Evolutionary conservation across 192 early-diverging fungal species (phyloP).

Genomic region (Gonapodya sp.): DNA sequence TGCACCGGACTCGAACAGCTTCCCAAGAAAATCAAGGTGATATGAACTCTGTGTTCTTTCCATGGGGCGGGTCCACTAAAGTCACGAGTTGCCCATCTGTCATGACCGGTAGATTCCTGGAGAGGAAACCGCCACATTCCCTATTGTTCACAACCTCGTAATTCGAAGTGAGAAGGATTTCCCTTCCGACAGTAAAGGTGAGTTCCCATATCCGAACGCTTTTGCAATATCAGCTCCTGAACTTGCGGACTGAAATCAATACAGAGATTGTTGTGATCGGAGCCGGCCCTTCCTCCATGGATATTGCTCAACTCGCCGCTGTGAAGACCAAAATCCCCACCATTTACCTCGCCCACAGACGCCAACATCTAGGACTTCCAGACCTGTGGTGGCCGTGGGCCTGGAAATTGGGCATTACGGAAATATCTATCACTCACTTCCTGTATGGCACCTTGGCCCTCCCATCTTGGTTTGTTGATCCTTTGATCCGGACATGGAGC

Average conservation of each 20-base stretch:
- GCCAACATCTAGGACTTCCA: not conserved
- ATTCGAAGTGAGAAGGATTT: not conserved
- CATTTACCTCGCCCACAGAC: not conserved
- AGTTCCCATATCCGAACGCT: not conserved
- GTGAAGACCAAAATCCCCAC: not conserved
- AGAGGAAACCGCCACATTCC: not conserved
- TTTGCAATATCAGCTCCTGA: not conserved
- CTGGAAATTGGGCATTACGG: not conserved
- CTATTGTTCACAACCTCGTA: not conserved
- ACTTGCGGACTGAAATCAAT: not conserved
- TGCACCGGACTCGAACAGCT: too few relatives aligned
- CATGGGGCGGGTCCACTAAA: too few relatives aligned
- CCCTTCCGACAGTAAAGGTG: not conserved
- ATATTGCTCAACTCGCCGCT: not conserved
- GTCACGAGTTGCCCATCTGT: too few relatives aligned
- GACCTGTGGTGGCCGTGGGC: not conserved
- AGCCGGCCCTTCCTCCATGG: conserved; percentile 1
- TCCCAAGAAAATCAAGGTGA: too few relatives aligned
- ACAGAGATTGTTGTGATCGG: not conserved
- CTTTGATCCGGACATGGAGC: not conserved
- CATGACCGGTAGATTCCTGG: not conserved
- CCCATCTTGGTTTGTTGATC: not conserved
- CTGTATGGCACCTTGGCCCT: not conserved
- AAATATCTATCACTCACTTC: not conserved
- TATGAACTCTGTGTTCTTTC: too few relatives aligned